phyloP scores from a whole-genome alignment of 352 stramenopile genomes.

The Albugo laibachii region DNA sequence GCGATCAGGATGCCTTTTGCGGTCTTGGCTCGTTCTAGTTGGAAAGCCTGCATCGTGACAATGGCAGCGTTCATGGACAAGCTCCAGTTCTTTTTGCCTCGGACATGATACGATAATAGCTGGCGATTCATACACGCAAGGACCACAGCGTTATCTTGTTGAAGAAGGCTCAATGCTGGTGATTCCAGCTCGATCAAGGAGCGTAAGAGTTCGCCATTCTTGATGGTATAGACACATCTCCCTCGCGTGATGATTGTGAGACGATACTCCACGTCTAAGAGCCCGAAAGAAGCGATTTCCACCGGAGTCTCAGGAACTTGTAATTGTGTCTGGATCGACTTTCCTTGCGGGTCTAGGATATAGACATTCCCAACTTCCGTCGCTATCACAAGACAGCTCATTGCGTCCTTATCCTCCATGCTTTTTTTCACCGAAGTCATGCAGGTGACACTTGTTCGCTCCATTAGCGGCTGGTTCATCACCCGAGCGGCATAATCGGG shows the following conservation, averaged over 20 bases:
- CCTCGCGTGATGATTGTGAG: conserved; percentile 75
- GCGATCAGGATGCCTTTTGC: conserved; percentile 66
- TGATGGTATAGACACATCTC: conserved; percentile 75
- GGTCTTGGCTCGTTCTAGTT: conserved; percentile 46
- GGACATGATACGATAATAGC: conserved; percentile 76
- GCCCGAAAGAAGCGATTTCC: conserved; percentile 44
- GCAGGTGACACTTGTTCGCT: conserved; percentile 61
- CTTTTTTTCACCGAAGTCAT: conserved; percentile 81
- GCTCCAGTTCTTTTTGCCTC: conserved; percentile 84
- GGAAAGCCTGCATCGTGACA: conserved; percentile 59
- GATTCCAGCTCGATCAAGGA: conserved; percentile 78
- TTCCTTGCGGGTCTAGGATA: conserved; percentile 53
- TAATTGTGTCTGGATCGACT: conserved; percentile 40
- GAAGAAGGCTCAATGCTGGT: conserved; percentile 41
- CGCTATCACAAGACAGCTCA: conserved; percentile 70
- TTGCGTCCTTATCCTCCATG: conserved; percentile 59
- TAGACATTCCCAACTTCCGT: conserved; percentile 72
- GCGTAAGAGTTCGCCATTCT: conserved; percentile 77
- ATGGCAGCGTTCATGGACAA: conserved; percentile 70
- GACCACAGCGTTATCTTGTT: conserved; percentile 70
- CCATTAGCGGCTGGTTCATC: conserved; percentile 56
- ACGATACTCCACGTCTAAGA: conserved; percentile 73
- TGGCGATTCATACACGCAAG: conserved; percentile 78
- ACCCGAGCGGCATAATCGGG: conserved; percentile 62
- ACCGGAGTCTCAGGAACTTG: conserved; percentile 49